Evolutionary conservation across 306 rosid genomes (phyloP).

Genomic region (Lablab purpureus): DNA sequence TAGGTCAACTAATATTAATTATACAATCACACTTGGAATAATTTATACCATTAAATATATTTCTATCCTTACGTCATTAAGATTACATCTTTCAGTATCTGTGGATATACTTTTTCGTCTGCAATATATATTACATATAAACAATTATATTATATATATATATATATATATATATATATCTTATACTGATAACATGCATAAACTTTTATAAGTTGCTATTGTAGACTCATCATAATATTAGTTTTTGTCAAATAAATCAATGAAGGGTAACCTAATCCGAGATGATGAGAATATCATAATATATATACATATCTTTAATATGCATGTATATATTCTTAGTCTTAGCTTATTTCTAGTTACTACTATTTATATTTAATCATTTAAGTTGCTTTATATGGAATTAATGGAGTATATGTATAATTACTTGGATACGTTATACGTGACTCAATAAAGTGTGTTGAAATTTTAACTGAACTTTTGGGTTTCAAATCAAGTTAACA

Average conservation of each 20-base stretch:
- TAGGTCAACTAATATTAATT: not conserved
- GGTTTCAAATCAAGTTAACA: not conserved
- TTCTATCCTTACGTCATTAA: not conserved
- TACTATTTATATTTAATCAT: not conserved
- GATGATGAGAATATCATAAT: too few relatives aligned
- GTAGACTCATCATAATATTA: too few relatives aligned
- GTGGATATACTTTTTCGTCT: too few relatives aligned
- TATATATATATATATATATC: too few relatives aligned
- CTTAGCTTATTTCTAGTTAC: not conserved
- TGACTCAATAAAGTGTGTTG: not conserved
- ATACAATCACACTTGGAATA: not conserved
- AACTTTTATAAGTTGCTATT: too few relatives aligned
- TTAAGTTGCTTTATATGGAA: constrained; percentile 2
- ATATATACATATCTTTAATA: too few relatives aligned
- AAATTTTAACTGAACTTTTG: not conserved
- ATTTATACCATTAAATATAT: not conserved
- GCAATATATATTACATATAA: too few relatives aligned
- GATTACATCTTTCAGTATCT: not conserved
- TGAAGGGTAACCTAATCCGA: not conserved
- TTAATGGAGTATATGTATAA: not conserved
- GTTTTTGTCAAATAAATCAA: not conserved
- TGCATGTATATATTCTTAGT: not conserved
- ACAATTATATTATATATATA: too few relatives aligned
- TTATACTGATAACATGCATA: too few relatives aligned
- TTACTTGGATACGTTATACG: constrained; percentile 1